phyloP scores from a whole-genome alignment of 2,329 filamentous ascomycete genomes.

The Aspergillus floridensis region DNA sequence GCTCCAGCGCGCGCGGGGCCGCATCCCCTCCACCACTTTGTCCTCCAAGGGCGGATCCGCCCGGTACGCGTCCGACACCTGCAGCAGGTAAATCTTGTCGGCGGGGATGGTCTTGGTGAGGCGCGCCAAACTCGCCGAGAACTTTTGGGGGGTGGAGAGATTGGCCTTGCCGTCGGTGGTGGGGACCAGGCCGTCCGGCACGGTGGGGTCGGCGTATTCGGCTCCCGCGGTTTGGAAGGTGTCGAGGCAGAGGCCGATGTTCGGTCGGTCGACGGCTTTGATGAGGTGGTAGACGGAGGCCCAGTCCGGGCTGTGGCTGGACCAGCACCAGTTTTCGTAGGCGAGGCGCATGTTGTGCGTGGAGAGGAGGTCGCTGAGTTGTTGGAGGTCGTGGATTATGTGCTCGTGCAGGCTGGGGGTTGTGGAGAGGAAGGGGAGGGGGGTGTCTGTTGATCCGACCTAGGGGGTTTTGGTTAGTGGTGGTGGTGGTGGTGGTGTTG shows the following conservation, averaged over 20 bases:
- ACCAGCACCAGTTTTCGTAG: conserved; percentile 84
- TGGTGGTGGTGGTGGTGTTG: no score
- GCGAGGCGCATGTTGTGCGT: conserved; percentile 60
- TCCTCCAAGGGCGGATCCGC: conserved; percentile 55
- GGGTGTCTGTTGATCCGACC: conserved; percentile 64
- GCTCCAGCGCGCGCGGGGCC: conserved; percentile 67
- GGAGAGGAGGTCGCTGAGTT: conserved; percentile 62
- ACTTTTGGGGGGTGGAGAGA: conserved; percentile 49
- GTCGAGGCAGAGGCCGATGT: conserved; percentile 72
- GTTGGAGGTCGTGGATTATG: conserved; percentile 60
- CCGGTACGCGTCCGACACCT: conserved; percentile 73
- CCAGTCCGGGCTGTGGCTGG: conserved; percentile 67
- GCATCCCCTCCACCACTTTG: conserved; percentile 52
- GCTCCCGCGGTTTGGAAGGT: conserved; percentile 73
- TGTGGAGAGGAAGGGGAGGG: conserved; percentile 50
- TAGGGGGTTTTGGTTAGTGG: conserved; percentile 17
- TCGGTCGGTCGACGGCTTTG: conserved; percentile 58
- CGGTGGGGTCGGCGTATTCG: conserved; percentile 71
- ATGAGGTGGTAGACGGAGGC: conserved; percentile 69
- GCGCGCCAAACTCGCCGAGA: conserved; percentile 54
- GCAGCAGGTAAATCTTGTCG: conserved; percentile 71
- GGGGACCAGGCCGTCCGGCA: conserved; percentile 56
- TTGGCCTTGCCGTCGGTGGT: conserved; percentile 16
- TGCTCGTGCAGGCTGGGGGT: conserved; percentile 41
- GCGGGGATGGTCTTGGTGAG: conserved; percentile 58